Evolutionary conservation across 148 eudicot species (phyloP), one percentile per base, ranked within the genome.

Genomic region (Chenopodium berlandieri): DNA sequence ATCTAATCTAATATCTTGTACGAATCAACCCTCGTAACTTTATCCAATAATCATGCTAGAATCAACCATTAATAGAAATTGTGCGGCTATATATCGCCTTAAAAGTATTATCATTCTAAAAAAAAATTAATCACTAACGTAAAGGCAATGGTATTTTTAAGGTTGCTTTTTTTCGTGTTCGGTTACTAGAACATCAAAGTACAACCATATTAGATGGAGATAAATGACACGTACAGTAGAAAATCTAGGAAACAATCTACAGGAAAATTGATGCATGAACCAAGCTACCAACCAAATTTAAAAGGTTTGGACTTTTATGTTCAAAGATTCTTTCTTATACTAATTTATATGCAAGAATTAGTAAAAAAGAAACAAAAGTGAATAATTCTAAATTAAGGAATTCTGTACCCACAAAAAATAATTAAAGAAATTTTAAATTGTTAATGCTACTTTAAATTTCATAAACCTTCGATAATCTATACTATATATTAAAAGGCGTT

Each of bases 321-420:
- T 82, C 84, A 82, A 77, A 82, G 81, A 82, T 77, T 82, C 84
- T 77, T 77, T 67, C 48, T 17, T 13, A 78, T 74, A 82, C 80
- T 70, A 74, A 64, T 48, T 60, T 58, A 14, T 69, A 37, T 4
- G 17, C 40, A 2, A 71, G 32, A 76, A 14, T 46, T 75, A 34
- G 63, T 7, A 9, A 56, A 82, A 76, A 9, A 19, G 2, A 64
- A 70, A 54, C 19, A 4, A 50, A 66, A 62, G 44, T 46, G 32
- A n/a, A 80, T 27, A 31, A 27, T 73, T 10, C 47, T 54, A 79
- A 37, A 69, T 52, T 68, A 50, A 9, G 46, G 48, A 79, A 40
- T 40, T 6, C 7, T 40, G 44, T 40, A 40, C 44, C 44, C 44
- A 40, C 8, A 40, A 40, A 40, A 40, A 40, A 5, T 40, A 37